Evolutionary conservation across 2,329 filamentous ascomycete genomes (phyloP), one percentile per base, ranked within the genome.

Genomic region (Macrophomina tecta): DNA sequence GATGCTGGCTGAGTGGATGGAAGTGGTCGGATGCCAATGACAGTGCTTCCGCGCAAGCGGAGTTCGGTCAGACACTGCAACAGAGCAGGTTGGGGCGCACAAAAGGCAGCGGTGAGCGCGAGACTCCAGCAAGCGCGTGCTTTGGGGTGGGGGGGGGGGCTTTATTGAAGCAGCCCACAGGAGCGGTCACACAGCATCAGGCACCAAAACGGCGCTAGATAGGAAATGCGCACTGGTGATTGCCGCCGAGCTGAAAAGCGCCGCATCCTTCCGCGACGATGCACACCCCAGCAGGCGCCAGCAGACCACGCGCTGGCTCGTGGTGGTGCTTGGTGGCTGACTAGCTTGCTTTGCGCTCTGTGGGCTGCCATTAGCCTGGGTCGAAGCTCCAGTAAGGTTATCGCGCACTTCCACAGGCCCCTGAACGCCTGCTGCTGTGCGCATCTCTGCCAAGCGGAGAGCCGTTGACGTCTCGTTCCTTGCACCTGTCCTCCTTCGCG

Each of bases 241-340:
- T 60, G 56, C n/a, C 40, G 40, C 56, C 56, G 42, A 61, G 18
- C 18, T 23, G 34, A 61, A 40, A 45, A 61, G 56, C 40, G 56
- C 56, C 28, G 42, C 42, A 16, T 48, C 42, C 9, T 48, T 61
- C 42, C 42, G 56, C 38, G 14, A 23, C 56, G 40, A 34, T 48
- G 18, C 28, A 45, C 7, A 16, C 40, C 34, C 28, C 58, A 45
- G 16, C 42, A 61, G 45, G 34, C 16, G 8, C 28, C 55, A 18
- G 55, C 40, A 46, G 55, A 45, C 58, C 58, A 62, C 58, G 58
- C 45, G 58, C 42, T 62, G 58, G 58, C 58, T 49, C 58, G 58
- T 51, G 58, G 32, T 62, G 55, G 55, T 23, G 55, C 55, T 60
- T 23, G 23, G 55, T 46, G 58, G 58, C 58, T 48, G 58, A 28